Evolutionary conservation across 768 basidiomycete species (phyloP).

Genomic region (Aureoboletus auriporus): DNA sequence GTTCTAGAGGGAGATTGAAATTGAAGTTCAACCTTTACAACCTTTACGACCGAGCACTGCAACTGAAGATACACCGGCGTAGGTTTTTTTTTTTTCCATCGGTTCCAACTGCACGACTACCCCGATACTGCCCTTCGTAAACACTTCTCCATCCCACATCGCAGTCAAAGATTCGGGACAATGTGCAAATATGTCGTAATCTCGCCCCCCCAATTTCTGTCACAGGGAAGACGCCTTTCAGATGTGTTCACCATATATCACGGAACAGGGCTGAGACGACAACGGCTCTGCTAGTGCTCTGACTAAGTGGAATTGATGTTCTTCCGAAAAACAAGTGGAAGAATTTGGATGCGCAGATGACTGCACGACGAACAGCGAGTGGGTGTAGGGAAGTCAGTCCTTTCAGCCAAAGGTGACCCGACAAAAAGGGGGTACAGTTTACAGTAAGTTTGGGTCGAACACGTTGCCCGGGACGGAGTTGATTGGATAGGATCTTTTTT

Average conservation of each 20-base stretch:
- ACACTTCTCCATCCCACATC: conserved; percentile 37
- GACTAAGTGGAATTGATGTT: conserved; percentile 26
- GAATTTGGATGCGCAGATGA: conserved; percentile 46
- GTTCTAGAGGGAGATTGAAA: too few species aligned
- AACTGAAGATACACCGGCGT: neutral
- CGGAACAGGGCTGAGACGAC: conserved; percentile 26
- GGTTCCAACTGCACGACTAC: neutral
- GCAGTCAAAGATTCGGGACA: conserved; percentile 31
- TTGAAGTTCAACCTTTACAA: conserved; percentile 2
- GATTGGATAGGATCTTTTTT: conserved; percentile 42
- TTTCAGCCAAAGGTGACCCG: conserved; percentile 16
- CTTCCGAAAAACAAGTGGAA: conserved; percentile 37
- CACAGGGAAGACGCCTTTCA: neutral
- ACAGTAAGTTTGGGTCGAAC: conserved; percentile 44
- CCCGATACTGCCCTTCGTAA: conserved; percentile 15
- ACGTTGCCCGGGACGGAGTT: conserved; percentile 53
- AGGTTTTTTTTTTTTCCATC: neutral
- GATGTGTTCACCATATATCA: conserved; percentile 29
- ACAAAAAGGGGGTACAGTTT: conserved; percentile 28
- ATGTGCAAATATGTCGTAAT: conserved; percentile 26
- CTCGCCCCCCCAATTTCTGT: neutral
- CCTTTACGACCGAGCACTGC: conserved; percentile 24
- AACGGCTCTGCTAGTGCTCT: conserved; percentile 25
- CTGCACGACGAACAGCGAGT: conserved; percentile 45
- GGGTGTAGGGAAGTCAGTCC: conserved; percentile 41